Evolutionary conservation across 768 basidiomycete genomes (phyloP).

Genomic region (Boletus sp.): DNA sequence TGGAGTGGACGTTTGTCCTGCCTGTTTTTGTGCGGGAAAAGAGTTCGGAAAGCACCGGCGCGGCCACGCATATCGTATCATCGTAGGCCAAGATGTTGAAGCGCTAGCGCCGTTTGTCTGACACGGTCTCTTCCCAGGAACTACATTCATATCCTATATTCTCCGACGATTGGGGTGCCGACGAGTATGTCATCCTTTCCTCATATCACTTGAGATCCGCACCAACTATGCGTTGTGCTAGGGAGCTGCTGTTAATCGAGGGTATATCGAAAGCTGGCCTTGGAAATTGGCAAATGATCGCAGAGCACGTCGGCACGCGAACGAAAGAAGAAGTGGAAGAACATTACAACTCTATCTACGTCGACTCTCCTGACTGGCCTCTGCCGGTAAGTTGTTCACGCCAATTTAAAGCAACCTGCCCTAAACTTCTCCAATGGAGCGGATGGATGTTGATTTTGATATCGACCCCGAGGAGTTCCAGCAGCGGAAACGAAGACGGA

Average conservation of each 20-base stretch:
- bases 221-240: conserved; percentile 28
- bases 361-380: conserved; percentile 77
- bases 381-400: conserved; percentile 56
- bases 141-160: conserved; percentile 97
- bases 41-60: conserved; percentile 84
- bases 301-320: conserved; percentile 90
- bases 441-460: conserved; percentile 59
- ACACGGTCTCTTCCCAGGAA: conserved; percentile 52
- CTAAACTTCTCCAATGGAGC: conserved; percentile 7
- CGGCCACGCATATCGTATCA: conserved; percentile 86
- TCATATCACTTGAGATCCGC: not conserved
- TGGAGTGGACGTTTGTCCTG: conserved; percentile 90
- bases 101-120: not conserved
- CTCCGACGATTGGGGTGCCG: conserved; percentile 93
- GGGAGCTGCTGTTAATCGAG: conserved; percentile 86
- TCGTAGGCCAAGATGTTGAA: conserved; percentile 47
- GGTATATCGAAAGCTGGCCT: conserved; percentile 84
- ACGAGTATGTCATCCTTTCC: conserved; percentile 62
- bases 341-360: conserved; percentile 82
- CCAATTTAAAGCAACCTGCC: not conserved
- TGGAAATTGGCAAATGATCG: conserved; percentile 96
- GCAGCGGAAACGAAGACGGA: conserved; percentile 81
- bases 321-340: conserved; percentile 90
- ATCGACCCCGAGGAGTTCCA: conserved; percentile 83
- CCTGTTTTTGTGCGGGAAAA: conserved; percentile 89